These are phyloP conservation scores for Annulohypoxylon moriforme DNA, from an alignment of 495 filamentous ascomycete species.

Conservation along the genomic window DNA sequence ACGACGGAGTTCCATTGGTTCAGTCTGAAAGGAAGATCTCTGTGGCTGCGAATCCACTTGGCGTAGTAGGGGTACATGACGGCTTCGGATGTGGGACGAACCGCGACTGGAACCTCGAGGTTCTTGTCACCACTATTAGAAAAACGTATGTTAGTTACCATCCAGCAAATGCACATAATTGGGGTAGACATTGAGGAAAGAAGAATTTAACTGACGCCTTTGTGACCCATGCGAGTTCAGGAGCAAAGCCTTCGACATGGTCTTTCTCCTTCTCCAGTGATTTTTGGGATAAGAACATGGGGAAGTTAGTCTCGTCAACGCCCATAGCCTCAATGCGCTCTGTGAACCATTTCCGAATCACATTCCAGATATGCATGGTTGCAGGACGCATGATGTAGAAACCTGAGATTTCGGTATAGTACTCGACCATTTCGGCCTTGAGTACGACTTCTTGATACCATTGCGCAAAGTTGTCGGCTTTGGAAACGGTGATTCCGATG, in stretches of 20 bases:
- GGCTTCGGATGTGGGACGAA: slow-evolving; percentile 89
- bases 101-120: slow-evolving; percentile 93
- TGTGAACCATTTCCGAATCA: slow-evolving; percentile 91
- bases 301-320: slow-evolving; percentile 95
- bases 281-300: slow-evolving; percentile 91
- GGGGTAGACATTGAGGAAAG: background rate
- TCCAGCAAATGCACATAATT: background rate
- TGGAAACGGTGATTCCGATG: slow-evolving; percentile 86
- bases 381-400: slow-evolving; percentile 93
- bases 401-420: slow-evolving; percentile 81
- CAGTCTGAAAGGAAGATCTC: slow-evolving; percentile 89
- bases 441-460: slow-evolving; percentile 98
- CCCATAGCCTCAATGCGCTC: slow-evolving; percentile 85
- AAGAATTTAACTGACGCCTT: slow-evolving; percentile 73
- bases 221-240: slow-evolving; percentile 98
- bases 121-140: slow-evolving; percentile 77
- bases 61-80: slow-evolving; percentile 97
- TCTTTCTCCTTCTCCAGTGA: slow-evolving; percentile 94
- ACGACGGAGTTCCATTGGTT: slow-evolving; percentile 99
- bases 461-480: slow-evolving; percentile 85
- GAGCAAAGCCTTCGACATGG: slow-evolving; percentile 96
- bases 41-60: slow-evolving; percentile 94
- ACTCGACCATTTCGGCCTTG: slow-evolving; percentile 95
- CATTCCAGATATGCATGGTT: slow-evolving; percentile 92
- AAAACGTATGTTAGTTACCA: slow-evolving; percentile 20